phyloP scores from a whole-genome alignment of 441 rosid genomes.

The Lepidium campestre region DNA sequence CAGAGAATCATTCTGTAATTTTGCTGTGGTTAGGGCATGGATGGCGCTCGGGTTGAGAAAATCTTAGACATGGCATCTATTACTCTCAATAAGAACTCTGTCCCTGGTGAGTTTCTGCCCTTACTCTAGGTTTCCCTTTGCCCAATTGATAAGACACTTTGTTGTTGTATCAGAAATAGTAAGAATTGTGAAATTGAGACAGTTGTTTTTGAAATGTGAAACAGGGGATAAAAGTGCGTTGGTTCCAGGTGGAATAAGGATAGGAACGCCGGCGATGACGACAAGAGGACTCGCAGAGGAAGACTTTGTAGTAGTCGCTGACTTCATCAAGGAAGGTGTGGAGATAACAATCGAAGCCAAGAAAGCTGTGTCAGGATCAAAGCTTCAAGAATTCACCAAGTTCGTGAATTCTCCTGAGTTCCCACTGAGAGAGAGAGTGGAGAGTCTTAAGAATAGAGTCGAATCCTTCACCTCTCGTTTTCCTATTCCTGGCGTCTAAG shows the following conservation, averaged over 20 bases:
- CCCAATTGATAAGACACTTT: neutral
- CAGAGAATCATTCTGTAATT: neutral
- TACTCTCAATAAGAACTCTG: slow-evolving; percentile 89
- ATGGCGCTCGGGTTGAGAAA: slow-evolving; percentile 87
- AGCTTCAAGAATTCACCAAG: slow-evolving; percentile 79
- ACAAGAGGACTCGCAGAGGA: slow-evolving; percentile 72
- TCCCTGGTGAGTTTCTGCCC: slow-evolving; percentile 52
- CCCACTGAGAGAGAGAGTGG: slow-evolving; percentile 42
- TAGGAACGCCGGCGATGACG: slow-evolving; percentile 93
- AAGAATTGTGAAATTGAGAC: neutral
- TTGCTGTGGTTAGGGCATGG: slow-evolving; percentile 51
- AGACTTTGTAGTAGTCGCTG: slow-evolving; percentile 63
- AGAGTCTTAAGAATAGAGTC: slow-evolving; percentile 50
- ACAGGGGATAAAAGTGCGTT: slow-evolving; percentile 86
- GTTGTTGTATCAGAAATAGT: neutral
- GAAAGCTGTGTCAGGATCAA: slow-evolving; percentile 45
- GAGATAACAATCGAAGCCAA: slow-evolving; percentile 65
- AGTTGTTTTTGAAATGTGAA: slow-evolving; percentile 10
- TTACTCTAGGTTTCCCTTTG: neutral
- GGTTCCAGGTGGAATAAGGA: slow-evolving; percentile 88
- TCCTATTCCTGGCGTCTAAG: slow-evolving; percentile 70
- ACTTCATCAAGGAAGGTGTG: slow-evolving; percentile 78
- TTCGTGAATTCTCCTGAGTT: slow-evolving; percentile 50
- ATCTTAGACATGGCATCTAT: slow-evolving; percentile 91
- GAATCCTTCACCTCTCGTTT: slow-evolving; percentile 71